Conservation (phyloP, 2,329 filamentous ascomycete genomes). For the Talaromyces sp. region DNA sequence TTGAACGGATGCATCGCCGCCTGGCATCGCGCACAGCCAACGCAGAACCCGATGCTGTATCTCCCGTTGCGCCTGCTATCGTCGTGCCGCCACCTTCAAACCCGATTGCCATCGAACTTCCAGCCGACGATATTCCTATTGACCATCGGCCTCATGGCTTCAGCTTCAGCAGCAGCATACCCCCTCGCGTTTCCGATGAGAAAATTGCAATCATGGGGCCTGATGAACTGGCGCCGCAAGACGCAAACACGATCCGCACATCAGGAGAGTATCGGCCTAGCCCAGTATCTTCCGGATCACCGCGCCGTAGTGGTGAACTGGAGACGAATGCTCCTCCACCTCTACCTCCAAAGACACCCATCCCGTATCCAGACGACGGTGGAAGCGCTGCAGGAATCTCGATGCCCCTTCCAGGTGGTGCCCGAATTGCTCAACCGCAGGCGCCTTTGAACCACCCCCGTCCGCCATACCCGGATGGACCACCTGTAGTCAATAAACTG, state of each 20-base stretch:
- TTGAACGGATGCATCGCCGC: constrained; percentile 69
- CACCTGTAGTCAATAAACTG: constrained; percentile 79
- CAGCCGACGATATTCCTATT: constrained; percentile 45
- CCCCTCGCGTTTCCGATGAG: constrained; percentile 53
- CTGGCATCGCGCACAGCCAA: constrained; percentile 49
- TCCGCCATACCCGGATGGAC: constrained; percentile 79
- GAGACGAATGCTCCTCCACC: constrained; percentile 54
- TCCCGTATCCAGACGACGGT: constrained; percentile 48
- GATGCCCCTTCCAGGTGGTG: constrained; percentile 28
- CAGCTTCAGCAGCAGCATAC: constrained; percentile 17
- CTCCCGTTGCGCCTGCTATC: constrained; percentile 18
- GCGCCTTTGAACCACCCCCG: constrained; percentile 20
- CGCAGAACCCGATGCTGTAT: too few species aligned
- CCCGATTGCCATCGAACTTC: constrained; percentile 54
- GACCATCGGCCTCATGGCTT: constrained; percentile 15
- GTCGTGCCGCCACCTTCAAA: constrained; percentile 33
- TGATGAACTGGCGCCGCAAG: constrained; percentile 48
- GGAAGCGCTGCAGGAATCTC: constrained; percentile 23
- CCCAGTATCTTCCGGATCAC: constrained; percentile 32
- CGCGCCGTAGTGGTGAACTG: constrained; percentile 33
- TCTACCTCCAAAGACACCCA: constrained; percentile 71
- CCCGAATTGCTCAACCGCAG: constrained; percentile 4
- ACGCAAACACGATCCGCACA: constrained; percentile 20
- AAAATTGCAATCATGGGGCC: constrained; percentile 61
- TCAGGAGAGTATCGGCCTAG: constrained; percentile 33